Evolutionary conservation across 75 land plant species (phyloP).

Genomic region (Adiantum capillusveneris): DNA sequence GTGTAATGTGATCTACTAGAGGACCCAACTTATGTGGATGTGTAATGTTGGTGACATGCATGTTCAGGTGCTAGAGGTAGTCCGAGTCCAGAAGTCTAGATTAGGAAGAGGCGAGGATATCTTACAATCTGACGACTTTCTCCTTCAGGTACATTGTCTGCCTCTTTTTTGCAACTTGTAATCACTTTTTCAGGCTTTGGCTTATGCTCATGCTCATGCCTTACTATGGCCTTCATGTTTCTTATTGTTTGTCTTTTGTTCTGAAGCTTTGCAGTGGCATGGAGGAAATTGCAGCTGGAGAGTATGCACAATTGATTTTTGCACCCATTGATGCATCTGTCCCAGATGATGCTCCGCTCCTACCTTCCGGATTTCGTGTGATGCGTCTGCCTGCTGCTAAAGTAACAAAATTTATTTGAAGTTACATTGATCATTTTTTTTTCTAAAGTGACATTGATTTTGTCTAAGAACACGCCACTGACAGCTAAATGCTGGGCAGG

Average conservation of each 20-base stretch:
- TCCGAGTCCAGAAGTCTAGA: slow-evolving; percentile 23
- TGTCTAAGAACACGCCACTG: neutral
- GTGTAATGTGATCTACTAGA: neutral
- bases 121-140: slow-evolving; percentile 19
- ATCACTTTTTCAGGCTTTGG: no score
- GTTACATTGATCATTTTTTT: neutral
- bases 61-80: slow-evolving; percentile 21
- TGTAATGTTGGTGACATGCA: neutral
- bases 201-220: no score
- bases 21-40: slow-evolving; percentile 7
- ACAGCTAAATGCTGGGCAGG: neutral
- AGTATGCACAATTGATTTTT: slow-evolving; percentile 37
- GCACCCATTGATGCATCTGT: slow-evolving; percentile 41
- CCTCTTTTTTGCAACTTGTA: no score
- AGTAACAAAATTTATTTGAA: slow-evolving; percentile 22
- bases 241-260: neutral
- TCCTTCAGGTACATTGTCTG: slow-evolving; percentile 19
- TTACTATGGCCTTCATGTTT: no score
- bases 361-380: slow-evolving; percentile 40
- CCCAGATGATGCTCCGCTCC: slow-evolving; percentile 33
- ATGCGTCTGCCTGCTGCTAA: slow-evolving; percentile 30
- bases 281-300: slow-evolving; percentile 33
- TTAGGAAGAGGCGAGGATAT: slow-evolving; percentile 12
- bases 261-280: slow-evolving; percentile 34
- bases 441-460: neutral